Evolutionary conservation across 352 stramenopile genomes (phyloP).

Genomic region (Phytopythium vexans): DNA sequence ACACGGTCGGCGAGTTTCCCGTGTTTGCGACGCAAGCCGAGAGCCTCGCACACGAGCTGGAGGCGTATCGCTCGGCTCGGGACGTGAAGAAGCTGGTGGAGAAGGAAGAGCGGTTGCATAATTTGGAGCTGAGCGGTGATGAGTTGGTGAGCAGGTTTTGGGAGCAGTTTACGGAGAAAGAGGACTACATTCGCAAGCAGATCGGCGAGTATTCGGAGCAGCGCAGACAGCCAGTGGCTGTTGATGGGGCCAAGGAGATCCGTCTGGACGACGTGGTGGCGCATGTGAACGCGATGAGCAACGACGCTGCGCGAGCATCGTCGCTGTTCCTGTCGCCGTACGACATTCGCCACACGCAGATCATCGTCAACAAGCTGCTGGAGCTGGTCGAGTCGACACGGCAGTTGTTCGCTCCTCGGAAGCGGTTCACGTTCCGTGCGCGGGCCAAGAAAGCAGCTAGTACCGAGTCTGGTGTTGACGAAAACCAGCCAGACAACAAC

Average conservation of each 20-base stretch:
- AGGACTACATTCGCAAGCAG: constrained; percentile 48
- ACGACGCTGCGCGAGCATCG: constrained; percentile 54
- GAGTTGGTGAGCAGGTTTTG: constrained; percentile 63
- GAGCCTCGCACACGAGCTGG: constrained; percentile 45
- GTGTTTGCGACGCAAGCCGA: constrained; percentile 44
- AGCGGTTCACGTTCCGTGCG: constrained; percentile 82
- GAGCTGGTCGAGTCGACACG: constrained; percentile 69
- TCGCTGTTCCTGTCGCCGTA: constrained; percentile 86
- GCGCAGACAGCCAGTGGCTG: constrained; percentile 39
- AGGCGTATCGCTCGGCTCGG: constrained; percentile 42
- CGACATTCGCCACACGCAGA: constrained; percentile 77
- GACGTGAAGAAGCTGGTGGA: constrained; percentile 22
- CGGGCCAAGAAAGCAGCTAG: constrained; percentile 22
- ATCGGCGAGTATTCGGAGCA: constrained; percentile 55
- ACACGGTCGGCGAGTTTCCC: constrained; percentile 50
- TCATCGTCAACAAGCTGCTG: constrained; percentile 56
- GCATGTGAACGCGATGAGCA: constrained; percentile 47
- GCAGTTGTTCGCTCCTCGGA: constrained; percentile 65
- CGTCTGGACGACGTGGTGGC: constrained; percentile 52
- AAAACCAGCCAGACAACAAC: constrained; percentile 15
- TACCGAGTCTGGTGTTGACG: no score
- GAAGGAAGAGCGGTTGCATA: constrained; percentile 17
- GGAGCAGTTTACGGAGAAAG: constrained; percentile 47
- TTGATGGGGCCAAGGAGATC: constrained; percentile 31
- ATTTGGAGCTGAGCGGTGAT: constrained; percentile 19